Evolutionary conservation across 2,329 filamentous ascomycete genomes (phyloP).

Genomic region (Hymenoscyphus albidus): DNA sequence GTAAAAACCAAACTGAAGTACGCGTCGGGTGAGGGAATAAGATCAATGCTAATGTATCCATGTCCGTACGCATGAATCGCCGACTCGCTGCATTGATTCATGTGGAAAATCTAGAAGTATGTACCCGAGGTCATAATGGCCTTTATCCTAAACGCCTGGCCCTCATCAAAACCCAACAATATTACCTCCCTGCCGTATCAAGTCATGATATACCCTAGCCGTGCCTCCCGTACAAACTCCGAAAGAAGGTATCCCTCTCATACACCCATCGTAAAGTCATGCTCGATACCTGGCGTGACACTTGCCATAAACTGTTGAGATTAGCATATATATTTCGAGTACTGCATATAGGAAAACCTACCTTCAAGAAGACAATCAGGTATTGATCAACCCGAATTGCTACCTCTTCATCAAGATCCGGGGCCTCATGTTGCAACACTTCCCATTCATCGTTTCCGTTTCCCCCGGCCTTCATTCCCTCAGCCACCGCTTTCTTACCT

Average conservation of each 20-base stretch:
- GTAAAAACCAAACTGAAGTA: too few relatives aligned
- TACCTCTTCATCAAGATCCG: constrained; percentile 67
- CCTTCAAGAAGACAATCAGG: constrained; percentile 81
- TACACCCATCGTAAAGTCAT: constrained; percentile 96
- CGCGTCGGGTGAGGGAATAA: too few relatives aligned
- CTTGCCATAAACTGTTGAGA: constrained; percentile 69
- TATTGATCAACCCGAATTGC: constrained; percentile 88
- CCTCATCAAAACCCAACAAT: not conserved
- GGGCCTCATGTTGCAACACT: constrained; percentile 56
- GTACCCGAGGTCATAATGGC: not conserved
- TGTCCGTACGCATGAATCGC: not conserved
- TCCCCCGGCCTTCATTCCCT: constrained; percentile 47
- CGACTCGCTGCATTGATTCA: not conserved
- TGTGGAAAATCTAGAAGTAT: constrained; percentile 1
- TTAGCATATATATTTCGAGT: constrained; percentile 4
- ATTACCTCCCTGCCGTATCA: not conserved
- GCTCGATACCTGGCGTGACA: constrained; percentile 94
- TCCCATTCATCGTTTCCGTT: constrained; percentile 60
- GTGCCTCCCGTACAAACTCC: not conserved
- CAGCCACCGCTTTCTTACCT: constrained; percentile 34
- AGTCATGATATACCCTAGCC: constrained; percentile 3
- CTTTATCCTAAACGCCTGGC: constrained; percentile 4
- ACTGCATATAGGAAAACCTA: constrained; percentile 26
- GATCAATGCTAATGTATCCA: too few relatives aligned
- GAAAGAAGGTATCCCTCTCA: constrained; percentile 39